A percentile compares a stretch with the other conserved stretches of the same genome.
These are phyloP conservation scores for Cucurbita argyrosperma DNA, from an alignment of 306 rosid species.

Conservation along the genomic window DNA sequence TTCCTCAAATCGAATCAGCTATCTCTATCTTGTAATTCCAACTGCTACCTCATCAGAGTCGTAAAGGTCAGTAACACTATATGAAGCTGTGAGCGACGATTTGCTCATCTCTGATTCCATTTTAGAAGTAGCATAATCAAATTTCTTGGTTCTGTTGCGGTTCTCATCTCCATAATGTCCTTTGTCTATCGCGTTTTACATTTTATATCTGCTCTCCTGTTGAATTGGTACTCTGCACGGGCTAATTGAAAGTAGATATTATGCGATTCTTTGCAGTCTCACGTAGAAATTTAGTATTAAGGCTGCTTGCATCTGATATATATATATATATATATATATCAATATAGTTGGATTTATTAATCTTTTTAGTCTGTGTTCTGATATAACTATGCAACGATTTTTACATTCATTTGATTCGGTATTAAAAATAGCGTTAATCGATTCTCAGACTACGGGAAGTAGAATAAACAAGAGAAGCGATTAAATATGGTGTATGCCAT, in stretches of 20 bases:
- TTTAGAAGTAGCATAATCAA: neutral
- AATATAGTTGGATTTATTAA: neutral
- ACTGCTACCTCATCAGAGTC: neutral
- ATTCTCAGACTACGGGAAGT: neutral
- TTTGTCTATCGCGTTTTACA: neutral
- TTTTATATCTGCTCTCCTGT: neutral
- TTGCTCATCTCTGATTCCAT: neutral
- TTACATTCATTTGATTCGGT: neutral
- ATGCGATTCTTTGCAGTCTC: neutral
- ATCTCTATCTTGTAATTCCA: neutral
- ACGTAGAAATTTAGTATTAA: neutral
- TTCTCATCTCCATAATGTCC: neutral
- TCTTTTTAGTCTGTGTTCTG: neutral
- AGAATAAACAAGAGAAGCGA: neutral
- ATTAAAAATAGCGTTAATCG: neutral
- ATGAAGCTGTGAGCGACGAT: neutral
- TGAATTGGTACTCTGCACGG: neutral
- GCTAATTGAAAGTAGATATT: neutral
- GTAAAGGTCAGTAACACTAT: neutral
- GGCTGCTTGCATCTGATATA: neutral
- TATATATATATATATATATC: neutral
- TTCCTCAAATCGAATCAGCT: neutral
- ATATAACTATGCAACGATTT: neutral
- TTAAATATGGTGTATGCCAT: neutral
- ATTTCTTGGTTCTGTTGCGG: neutral